Base-by-base conservation (phyloP, 441 rosid genomes). In the Mallotus repandus region DNA sequence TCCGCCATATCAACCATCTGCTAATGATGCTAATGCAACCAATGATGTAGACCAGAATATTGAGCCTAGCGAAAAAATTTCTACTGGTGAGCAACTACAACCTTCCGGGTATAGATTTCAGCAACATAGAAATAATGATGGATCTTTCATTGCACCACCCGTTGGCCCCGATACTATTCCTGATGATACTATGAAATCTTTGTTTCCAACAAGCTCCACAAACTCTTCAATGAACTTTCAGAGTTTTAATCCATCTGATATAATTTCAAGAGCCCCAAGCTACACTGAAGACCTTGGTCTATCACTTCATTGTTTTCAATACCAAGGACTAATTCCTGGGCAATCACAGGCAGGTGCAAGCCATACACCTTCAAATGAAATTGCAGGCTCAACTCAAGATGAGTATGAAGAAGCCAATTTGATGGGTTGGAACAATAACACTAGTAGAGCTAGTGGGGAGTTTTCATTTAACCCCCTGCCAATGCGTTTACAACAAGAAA, bases 1-100 rank as follows among this genome's bases (percentile, higher is more conserved):
- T 52, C 99, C 99, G 16, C 94, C 96, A 1, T 92, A 94, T 94
- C 82, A 89, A 21, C 99, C 98, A 3, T 67, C 75, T 70, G 74
- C 83, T 14, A 69, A 84, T 2, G 54, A 84, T 2, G 19, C 65
- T n/a, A 64, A 53, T 11, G 57, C 16, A 18, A 4, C 57, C 58
- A 52, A 49, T 70, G 82, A 72, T 32, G 65, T 75, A 3, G 74
- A 79, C 25, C 76, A 67, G 18, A 72, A 77, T 55, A 78, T 32
- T 13, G 83, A 76, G 15, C 74, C 81, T 41, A 62, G 41, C 69
- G 77, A 86, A 0, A 77, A 29, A 29, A 29, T 84, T 69, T 68
- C 78, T 32, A 75, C 80, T 25, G 70, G 77, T 60, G 80, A 75
- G 72, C 79, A 75, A 62, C 78, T 79, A 63, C 52, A 63, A 73